A percentile compares a stretch with the other conserved stretches of the same genome.
Conservation (phyloP, 768 basidiomycete genomes). For the Calocera viscosa region DNA sequence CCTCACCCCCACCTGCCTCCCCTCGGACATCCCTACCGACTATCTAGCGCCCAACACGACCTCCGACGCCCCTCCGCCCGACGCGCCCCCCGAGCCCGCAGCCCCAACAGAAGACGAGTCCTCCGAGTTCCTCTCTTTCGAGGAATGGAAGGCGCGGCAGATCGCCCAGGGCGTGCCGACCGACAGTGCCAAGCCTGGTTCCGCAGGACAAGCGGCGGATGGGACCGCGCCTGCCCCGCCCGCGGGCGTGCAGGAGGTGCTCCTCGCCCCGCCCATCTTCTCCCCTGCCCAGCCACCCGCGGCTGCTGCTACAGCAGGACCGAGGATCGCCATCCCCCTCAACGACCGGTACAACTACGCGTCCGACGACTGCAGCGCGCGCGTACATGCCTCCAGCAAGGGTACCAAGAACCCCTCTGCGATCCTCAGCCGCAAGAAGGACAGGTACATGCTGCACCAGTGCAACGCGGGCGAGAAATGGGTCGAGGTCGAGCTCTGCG, state of each 20-base stretch:
- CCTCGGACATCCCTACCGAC: not conserved
- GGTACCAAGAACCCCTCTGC: constrained; percentile 69
- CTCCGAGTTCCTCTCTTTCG: constrained; percentile 52
- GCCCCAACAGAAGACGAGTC: not conserved
- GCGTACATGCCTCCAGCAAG: constrained; percentile 72
- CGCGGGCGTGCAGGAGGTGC: constrained; percentile 23
- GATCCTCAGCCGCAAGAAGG: constrained; percentile 79
- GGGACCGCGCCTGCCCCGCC: constrained; percentile 16
- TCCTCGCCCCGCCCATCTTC: constrained; percentile 18
- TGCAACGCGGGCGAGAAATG: constrained; percentile 55
- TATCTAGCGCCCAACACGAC: not conserved
- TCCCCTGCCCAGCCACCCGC: not conserved
- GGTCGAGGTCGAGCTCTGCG: constrained; percentile 91
- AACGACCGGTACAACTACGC: constrained; percentile 93
- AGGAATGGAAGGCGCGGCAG: constrained; percentile 77
- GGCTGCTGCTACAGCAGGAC: constrained; percentile 25
- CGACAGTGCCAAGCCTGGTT: constrained; percentile 21
- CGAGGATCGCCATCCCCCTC: constrained; percentile 59
- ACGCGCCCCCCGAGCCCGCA: not conserved
- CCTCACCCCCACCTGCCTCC: not conserved
- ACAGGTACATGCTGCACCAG: constrained; percentile 93
- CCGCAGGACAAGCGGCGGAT: constrained; percentile 22
- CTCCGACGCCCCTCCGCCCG: not conserved
- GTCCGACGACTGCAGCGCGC: constrained; percentile 80
- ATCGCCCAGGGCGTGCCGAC: constrained; percentile 20